Base-by-base conservation (phyloP, 2,329 filamentous ascomycete species). In the Zymoseptoria passerinii region DNA sequence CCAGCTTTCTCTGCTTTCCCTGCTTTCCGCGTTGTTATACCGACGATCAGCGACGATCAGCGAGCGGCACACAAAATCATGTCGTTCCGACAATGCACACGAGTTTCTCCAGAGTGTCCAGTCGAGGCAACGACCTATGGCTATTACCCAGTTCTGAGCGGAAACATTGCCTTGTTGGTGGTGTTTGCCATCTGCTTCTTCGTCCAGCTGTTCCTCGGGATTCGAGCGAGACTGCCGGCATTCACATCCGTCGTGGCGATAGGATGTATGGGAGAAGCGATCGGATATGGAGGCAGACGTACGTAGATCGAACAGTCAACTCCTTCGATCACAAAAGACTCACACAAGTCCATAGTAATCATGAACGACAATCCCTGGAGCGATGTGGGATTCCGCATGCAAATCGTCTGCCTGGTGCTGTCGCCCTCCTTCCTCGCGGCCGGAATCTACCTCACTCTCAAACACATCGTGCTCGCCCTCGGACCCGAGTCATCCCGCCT, bases 391-490 rank as follows among this genome's bases (percentile, higher is more conserved):
- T 75, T 76, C 61, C 72, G 75, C 55, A 71, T 77, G 4, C 75
- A 77, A 53, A 75, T 78, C 10, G 72, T 75, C 61, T 74, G 70
- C 40, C 68, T 79, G 0, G 71, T 78, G 13, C 65, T 79, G 4
- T 73, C 70, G 0, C 77, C 77, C 0, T 74, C 75, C 0, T 74
- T 80, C 52, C 67, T 77, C 3, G 76, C 77, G 1, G 77, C 77
- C 5, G 74, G 74, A 27, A 76, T 79, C 50, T 79, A 78, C 50
- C 67, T 80, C 19, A 78, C 75, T 0, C 70, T 79, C 28, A 78
- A 78, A 63, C 76, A 78, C 64, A 69, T 79, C 7, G 73, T 78
- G 44, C 60, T 77, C 6, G 73, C 74, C 63, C 74, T 76, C 44
- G 77, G 76, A 1, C 66, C 72, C 0, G 68, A 75, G 48, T 71